Percentiles rank a stretch among this genome's conserved stretches.
Conservation (phyloP, 2,329 filamentous ascomycete species). For the Cladophialophora yegresii region DNA sequence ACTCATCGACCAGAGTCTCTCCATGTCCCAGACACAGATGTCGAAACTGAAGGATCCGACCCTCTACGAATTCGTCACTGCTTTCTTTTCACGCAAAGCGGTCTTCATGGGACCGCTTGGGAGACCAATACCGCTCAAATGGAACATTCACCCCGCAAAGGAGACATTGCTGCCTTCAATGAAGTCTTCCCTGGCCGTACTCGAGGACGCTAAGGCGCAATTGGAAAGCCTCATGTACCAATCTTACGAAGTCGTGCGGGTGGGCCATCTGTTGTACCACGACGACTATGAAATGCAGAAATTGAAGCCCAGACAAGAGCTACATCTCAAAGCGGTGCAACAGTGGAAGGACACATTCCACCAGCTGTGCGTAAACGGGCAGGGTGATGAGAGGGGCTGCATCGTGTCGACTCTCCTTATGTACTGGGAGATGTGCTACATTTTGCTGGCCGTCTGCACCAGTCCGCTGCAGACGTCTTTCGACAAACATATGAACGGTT, state of each 20-base stretch:
- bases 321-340: conserved; percentile 13
- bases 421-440: conserved; percentile 26
- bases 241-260: conserved; percentile 25
- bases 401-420: conserved; percentile 25
- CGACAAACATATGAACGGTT: conserved; percentile 22
- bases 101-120: conserved; percentile 22
- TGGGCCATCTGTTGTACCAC: conserved; percentile 11
- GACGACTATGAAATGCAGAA: conserved; percentile 14
- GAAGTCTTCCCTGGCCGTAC: conserved; percentile 1
- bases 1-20: conserved; percentile 24
- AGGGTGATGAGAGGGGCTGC: conserved; percentile 9
- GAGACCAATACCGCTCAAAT: conserved; percentile 12
- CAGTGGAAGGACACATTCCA: conserved; percentile 19
- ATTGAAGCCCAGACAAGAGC: conserved; percentile 9
- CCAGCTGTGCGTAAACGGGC: not conserved
- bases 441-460: conserved; percentile 23
- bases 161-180: not conserved
- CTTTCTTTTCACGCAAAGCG: conserved; percentile 23
- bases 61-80: conserved; percentile 22
- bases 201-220: conserved; percentile 18
- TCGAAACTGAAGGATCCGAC: not conserved
- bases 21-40: not conserved
- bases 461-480: conserved; percentile 18
- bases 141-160: conserved; percentile 7
- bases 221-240: conserved; percentile 23